Base-by-base conservation (phyloP, 1,284 basidiomycete genomes). In the Neonothopanus nambi region DNA sequence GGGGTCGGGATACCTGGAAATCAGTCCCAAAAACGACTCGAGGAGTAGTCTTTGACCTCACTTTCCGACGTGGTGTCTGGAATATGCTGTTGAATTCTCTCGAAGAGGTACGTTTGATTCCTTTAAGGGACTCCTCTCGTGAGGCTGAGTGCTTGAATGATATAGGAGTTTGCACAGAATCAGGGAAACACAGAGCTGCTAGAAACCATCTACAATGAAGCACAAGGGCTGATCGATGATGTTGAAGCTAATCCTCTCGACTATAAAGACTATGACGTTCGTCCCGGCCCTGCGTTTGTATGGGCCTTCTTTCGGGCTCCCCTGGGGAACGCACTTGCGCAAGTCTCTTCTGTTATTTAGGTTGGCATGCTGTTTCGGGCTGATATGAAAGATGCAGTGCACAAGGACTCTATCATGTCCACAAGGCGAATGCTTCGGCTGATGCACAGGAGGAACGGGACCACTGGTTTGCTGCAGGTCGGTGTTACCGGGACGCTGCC, bases 1-100 rank as follows among this genome's bases (percentile, higher is more conserved):
- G 59, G 62, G 67, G 68, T 11, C 58, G 61, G 3, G 50, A 64
- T 18, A 47, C 50, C 2, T 70, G 65, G 63, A 54, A 58, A 35
- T 49, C 62, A 38, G 64, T 61, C 15, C 50, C 61, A 2, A 61
- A 51, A 9, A 47, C 57, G 2, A 46, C 65, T 21, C 60, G 67
- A 5, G 68, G 67, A 2, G 52, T 52, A 1, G 62, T 70, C 8
- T 69, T 70, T 33, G 58, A 64, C 18, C 38, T 48, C 13, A 62
- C 65, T 1, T 71, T 70, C 52, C 37, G 65, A 5, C 59, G 63
- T n/a, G 65, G 67, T 9, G 56, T 70, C 11, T 61, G 62, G 23
- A 47, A 48, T 1, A 24, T 68, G 33, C 64, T 65, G 39, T 39
- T 69, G 18, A 54, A 66, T 4, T 51, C 59, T 3, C 49, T 67